Evolutionary conservation across 257 asterid species (phyloP), one percentile per base, ranked within the genome.

Genomic region (Capsicum chinense): DNA sequence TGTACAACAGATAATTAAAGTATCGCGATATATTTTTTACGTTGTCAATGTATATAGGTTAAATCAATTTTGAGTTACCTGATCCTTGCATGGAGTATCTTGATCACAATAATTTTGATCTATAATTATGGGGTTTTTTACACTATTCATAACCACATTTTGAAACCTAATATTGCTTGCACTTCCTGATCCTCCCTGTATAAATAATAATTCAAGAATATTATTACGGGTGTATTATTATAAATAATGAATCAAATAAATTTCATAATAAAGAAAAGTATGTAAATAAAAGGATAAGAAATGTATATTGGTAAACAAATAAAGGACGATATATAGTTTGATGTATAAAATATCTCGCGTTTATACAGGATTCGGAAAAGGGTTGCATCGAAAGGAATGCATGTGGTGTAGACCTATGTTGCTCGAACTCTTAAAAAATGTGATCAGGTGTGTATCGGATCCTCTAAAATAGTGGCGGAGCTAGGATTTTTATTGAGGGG

Each of bases 111-210:
- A 93, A 85, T 87, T 81, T 71, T 93, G 97, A 63, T 93, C 84
- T 76, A 93, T 92, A 89, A 92, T 90, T 33, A 93, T 92, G 71
- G 97, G 97, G 68, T 92, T 92, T 67, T 85, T 79, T 4, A 93
- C 97, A 68, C 87, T 85, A 56, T 73, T 83, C 94, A 93, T 92
- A 74, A 35, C 39, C 67, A 93, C 90, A 47, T 92, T 91, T 85
- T 92, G 91, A 60, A 90, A 93, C 76, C 10, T 84, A 54, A 93
- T 92, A 82, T 91, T 89, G 35, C 87, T 91, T 73, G 95, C 97
- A 63, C 52, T 60, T 81, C 97, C 97, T 7, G 88, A 84, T 21
- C 97, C 97, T 80, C 97, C 97, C 97, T 93, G 87, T 62, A 85
- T 14, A 56, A 48, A 60, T 50, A 69, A 9, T 68, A 69, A 9